phyloP scores from a whole-genome alignment of 495 filamentous ascomycete genomes.

The Neurospora discreta region DNA sequence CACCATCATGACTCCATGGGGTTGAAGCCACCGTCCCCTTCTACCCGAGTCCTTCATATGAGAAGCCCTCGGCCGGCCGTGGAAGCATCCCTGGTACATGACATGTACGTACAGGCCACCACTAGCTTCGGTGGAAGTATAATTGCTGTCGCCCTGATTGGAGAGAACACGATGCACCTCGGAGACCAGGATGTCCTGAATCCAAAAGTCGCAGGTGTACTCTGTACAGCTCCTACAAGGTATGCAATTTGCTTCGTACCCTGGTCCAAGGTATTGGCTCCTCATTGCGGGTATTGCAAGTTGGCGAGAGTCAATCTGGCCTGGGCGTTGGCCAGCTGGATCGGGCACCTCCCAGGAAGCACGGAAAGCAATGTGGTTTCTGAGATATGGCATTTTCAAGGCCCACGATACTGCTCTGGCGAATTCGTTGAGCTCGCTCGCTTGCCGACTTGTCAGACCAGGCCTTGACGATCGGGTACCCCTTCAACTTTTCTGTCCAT shows the following conservation, averaged over 20 bases:
- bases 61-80: conserved; percentile 4
- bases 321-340: conserved; percentile 4
- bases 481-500: neutral
- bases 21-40: conserved; percentile 6
- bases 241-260: conserved; percentile 1
- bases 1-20: conserved; percentile 1
- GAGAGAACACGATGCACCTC: conserved; percentile 8
- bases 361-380: neutral
- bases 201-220: conserved; percentile 7
- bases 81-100: conserved; percentile 3
- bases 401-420: neutral
- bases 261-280: conserved; percentile 1
- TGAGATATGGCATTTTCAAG: neutral
- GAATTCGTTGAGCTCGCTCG: neutral
- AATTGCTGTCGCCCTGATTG: conserved; percentile 14
- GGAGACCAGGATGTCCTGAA: conserved; percentile 13
- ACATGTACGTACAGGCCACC: conserved; percentile 4
- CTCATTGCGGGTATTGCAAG: conserved; percentile 2
- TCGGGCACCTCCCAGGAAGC: neutral
- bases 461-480: neutral
- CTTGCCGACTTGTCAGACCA: neutral
- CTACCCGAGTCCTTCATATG: conserved; percentile 1
- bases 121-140: conserved; percentile 15
- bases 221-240: neutral
- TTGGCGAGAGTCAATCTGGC: conserved; percentile 1